Conservation (phyloP, 495 filamentous ascomycete genomes). For the Trichoderma reesei region DNA sequence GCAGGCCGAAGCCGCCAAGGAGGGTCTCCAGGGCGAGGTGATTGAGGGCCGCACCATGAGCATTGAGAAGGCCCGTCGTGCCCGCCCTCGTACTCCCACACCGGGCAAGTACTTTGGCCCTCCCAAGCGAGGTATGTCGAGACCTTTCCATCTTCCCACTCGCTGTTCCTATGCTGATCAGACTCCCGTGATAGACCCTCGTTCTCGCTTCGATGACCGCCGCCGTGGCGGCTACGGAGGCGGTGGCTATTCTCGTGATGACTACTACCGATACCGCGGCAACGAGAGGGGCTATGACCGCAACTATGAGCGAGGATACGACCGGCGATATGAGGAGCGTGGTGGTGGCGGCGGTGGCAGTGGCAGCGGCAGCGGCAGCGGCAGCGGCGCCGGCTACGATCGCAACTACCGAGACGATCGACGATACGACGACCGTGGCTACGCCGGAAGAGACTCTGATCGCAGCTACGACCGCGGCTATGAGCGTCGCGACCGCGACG, state of each 20-base stretch:
- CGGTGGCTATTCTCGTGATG: slow-evolving; percentile 44
- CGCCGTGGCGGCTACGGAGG: slow-evolving; percentile 42
- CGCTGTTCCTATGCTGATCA: slow-evolving; percentile 27
- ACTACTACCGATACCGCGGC: slow-evolving; percentile 37
- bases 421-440: slow-evolving; percentile 35
- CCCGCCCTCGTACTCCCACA: slow-evolving; percentile 88
- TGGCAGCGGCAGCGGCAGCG: slow-evolving; percentile 34
- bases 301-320: slow-evolving; percentile 36
- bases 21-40: slow-evolving; percentile 87
- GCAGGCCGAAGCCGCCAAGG: slow-evolving; percentile 92
- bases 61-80: slow-evolving; percentile 97
- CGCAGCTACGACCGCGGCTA: slow-evolving; percentile 54
- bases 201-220: slow-evolving; percentile 39
- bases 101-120: slow-evolving; percentile 99
- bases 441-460: slow-evolving; percentile 24
- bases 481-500: slow-evolving; percentile 47
- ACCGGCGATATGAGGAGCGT: slow-evolving; percentile 48
- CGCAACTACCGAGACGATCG: slow-evolving; percentile 41
- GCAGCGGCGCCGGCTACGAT: slow-evolving; percentile 38
- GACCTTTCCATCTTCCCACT: slow-evolving; percentile 27
- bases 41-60: slow-evolving; percentile 93
- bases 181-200: slow-evolving; percentile 19
- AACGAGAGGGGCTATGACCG: slow-evolving; percentile 47
- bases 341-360: slow-evolving; percentile 36
- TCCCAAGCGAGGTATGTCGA: slow-evolving; percentile 84